Evolutionary conservation across 1,284 basidiomycete species (phyloP).

Genomic region (Puccinia horiana): DNA sequence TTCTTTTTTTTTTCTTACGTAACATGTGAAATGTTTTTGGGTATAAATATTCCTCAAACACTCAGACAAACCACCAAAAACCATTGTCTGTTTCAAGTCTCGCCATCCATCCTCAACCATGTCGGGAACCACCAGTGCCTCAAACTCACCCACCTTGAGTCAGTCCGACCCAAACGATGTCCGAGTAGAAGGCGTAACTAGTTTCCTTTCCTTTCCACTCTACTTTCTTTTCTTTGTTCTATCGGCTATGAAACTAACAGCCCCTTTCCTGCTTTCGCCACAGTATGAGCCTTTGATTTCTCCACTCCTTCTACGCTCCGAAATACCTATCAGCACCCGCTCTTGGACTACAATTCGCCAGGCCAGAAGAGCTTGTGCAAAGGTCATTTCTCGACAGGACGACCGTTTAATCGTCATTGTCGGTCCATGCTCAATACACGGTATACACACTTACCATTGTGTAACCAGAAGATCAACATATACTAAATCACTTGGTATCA

Average conservation of each 20-base stretch:
- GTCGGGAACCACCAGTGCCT: not conserved
- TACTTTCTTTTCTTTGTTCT: not conserved
- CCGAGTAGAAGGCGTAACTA: slow-evolving; percentile 17
- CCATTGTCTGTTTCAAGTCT: no score
- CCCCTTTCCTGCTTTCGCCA: not conserved
- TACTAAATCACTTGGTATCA: not conserved
- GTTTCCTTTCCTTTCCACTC: not conserved
- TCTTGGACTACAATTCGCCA: slow-evolving; percentile 69
- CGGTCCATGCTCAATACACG: slow-evolving; percentile 95
- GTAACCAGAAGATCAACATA: not conserved
- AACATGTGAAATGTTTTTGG: no score
- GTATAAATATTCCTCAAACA: no score
- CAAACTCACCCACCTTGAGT: not conserved
- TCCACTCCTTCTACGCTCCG: slow-evolving; percentile 81
- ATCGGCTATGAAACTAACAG: not conserved
- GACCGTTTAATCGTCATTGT: slow-evolving; percentile 84
- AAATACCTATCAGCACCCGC: slow-evolving; percentile 67
- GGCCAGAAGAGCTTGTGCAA: slow-evolving; percentile 75
- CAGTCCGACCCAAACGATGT: not conserved
- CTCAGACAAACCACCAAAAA: no score
- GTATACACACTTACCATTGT: slow-evolving; percentile 23
- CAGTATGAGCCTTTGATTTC: slow-evolving; percentile 85
- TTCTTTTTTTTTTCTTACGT: no score
- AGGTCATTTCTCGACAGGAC: slow-evolving; percentile 77
- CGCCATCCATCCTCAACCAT: not conserved